phyloP scores from a whole-genome alignment of 305 asterid species.

The Fraxinus platypoda region DNA sequence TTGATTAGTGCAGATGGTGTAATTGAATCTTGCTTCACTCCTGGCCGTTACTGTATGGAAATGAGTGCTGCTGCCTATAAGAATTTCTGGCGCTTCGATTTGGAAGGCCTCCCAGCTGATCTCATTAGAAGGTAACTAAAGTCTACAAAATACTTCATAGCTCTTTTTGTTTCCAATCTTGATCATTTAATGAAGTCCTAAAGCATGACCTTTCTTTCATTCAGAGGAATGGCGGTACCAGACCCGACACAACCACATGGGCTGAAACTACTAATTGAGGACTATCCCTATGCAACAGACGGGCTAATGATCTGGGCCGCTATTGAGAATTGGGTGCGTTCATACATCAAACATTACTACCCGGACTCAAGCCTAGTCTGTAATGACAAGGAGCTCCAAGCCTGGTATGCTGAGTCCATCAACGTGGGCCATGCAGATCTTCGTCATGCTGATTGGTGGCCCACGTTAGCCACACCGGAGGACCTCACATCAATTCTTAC shows the following conservation, averaged over 20 bases:
- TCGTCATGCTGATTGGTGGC: constrained; percentile 91
- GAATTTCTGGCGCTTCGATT: constrained; percentile 75
- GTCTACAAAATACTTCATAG: background rate
- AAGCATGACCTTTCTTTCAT: background rate
- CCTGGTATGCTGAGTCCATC: constrained; percentile 91
- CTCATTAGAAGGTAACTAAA: constrained; percentile 64
- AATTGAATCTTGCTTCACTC: constrained; percentile 86
- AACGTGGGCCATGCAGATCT: constrained; percentile 85
- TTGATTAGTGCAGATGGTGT: constrained; percentile 81
- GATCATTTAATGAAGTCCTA: constrained; percentile 13
- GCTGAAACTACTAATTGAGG: constrained; percentile 59
- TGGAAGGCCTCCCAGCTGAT: constrained; percentile 89
- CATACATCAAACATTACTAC: constrained; percentile 68
- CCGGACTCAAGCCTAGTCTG: constrained; percentile 51
- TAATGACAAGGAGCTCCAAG: constrained; percentile 83
- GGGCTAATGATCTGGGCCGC: constrained; percentile 90
- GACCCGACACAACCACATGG: constrained; percentile 83
- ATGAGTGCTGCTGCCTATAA: constrained; percentile 89
- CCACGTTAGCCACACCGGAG: constrained; percentile 62
- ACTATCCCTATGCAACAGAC: constrained; percentile 88
- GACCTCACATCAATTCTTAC: constrained; percentile 76
- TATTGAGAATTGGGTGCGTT: constrained; percentile 61
- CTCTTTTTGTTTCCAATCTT: background rate
- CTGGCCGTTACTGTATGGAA: constrained; percentile 91
- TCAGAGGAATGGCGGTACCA: constrained; percentile 89